phyloP scores from a whole-genome alignment of 148 eudicot genomes.

The Suaeda aralocaspica region DNA sequence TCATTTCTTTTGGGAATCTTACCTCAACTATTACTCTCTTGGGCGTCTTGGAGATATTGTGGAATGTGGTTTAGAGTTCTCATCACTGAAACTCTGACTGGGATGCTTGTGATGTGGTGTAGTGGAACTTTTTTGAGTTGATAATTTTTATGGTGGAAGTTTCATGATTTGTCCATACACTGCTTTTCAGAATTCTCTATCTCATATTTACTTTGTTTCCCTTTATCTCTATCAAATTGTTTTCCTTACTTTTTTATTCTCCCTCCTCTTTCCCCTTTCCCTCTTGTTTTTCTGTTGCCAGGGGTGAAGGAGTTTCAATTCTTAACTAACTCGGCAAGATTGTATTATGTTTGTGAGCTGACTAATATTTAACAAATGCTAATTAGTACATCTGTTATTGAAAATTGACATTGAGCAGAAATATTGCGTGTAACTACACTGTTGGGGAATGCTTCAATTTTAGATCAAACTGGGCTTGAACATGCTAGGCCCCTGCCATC shows the following conservation, averaged over 20 bases:
- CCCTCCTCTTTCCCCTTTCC: neutral
- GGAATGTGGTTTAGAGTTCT: neutral
- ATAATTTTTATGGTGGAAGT: conserved; percentile 2
- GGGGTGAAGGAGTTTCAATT: conserved; percentile 22
- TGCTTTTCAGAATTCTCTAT: neutral
- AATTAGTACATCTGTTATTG: conserved; percentile 96
- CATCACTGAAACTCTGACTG: neutral
- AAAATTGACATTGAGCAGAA: conserved; percentile 98
- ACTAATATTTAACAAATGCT: conserved; percentile 72
- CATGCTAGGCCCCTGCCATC: conserved; percentile 95
- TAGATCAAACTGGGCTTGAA: conserved; percentile 98
- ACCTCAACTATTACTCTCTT: neutral
- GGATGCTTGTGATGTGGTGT: neutral
- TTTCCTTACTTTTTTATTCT: neutral
- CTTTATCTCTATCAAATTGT: conserved; percentile 7
- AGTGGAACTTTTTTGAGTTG: neutral
- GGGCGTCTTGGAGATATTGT: neutral
- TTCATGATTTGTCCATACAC: neutral
- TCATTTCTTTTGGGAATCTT: no score
- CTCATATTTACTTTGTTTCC: neutral
- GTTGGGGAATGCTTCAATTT: conserved; percentile 99
- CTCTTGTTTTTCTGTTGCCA: neutral
- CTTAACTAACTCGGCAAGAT: conserved; percentile 45
- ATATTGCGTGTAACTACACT: conserved; percentile 96
- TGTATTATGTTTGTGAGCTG: conserved; percentile 60